Evolutionary conservation across 352 stramenopile genomes (phyloP).

Genomic region (Pythium monospermum): DNA sequence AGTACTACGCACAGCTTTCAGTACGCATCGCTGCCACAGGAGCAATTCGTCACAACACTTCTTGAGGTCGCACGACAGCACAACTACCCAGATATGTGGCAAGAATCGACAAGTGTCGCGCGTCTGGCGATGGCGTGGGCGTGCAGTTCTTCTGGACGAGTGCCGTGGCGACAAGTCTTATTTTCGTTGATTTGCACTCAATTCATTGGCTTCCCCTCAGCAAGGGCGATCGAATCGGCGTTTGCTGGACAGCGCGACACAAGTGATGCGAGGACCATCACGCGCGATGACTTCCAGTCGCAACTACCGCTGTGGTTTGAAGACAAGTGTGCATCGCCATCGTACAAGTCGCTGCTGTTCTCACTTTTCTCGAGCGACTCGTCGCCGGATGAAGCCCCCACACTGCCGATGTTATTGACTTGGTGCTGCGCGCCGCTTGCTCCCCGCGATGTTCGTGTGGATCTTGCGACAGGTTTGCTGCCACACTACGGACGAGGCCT

Average conservation of each 20-base stretch:
- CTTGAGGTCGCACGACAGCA: conserved; percentile 26
- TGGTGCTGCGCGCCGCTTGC: neutral
- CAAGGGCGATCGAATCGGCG: conserved; percentile 9
- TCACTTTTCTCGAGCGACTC: conserved; percentile 22
- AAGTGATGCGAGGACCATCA: neutral
- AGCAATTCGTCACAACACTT: conserved; percentile 35
- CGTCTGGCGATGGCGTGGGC: conserved; percentile 26
- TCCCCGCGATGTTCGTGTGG: conserved; percentile 15
- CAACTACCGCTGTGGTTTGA: conserved; percentile 45
- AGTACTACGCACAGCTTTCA: no score
- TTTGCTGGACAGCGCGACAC: neutral
- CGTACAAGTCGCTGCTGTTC: conserved; percentile 31
- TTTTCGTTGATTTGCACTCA: conserved; percentile 36
- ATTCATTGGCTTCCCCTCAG: conserved; percentile 26
- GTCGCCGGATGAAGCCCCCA: neutral
- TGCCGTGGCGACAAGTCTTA: conserved; percentile 33
- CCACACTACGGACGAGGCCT: conserved; percentile 37
- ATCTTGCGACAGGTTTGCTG: conserved; percentile 29
- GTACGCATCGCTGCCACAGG: conserved; percentile 1
- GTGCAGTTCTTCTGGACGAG: neutral
- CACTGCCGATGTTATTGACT: conserved; percentile 3
- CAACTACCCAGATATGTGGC: conserved; percentile 34
- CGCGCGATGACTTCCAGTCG: conserved; percentile 21
- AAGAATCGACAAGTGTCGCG: conserved; percentile 27
- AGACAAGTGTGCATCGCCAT: neutral